Percentiles rank a stretch among this genome's conserved stretches.
Evolutionary conservation across 768 basidiomycete genomes (phyloP).

Genomic region (Naematelia encephala): DNA sequence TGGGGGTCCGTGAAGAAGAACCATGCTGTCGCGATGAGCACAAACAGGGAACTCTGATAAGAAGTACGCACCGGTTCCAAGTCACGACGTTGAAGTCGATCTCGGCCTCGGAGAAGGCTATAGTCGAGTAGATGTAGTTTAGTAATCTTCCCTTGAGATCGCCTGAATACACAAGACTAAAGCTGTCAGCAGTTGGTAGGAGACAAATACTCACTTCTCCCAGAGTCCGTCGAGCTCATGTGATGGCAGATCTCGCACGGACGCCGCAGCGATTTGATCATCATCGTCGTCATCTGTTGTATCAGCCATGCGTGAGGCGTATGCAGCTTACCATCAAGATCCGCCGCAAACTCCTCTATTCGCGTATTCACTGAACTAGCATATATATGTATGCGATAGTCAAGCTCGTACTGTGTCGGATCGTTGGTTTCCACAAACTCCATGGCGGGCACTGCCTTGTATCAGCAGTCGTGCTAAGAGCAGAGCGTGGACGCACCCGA

Average conservation of each 20-base stretch:
- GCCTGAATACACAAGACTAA: constrained; percentile 71
- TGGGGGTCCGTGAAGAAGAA: constrained; percentile 91
- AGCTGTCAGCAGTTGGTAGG: not conserved
- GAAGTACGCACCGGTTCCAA: constrained; percentile 69
- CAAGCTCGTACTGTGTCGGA: not conserved
- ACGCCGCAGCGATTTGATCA: constrained; percentile 79
- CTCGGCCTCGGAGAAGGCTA: constrained; percentile 75
- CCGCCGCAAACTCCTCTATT: constrained; percentile 61
- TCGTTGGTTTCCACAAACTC: not conserved
- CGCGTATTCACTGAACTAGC: constrained; percentile 67
- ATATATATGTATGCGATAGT: constrained; percentile 69
- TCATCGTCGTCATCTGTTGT: constrained; percentile 59
- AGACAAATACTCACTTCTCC: constrained; percentile 54
- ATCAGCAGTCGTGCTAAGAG: not conserved
- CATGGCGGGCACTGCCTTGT: constrained; percentile 1
- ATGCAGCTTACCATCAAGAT: constrained; percentile 32
- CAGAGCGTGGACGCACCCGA: constrained; percentile 43
- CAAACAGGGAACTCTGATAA: not conserved
- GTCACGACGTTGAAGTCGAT: constrained; percentile 71
- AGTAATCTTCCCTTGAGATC: constrained; percentile 81
- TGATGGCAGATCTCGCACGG: constrained; percentile 82
- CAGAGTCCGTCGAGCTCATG: constrained; percentile 83
- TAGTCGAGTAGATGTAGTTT: constrained; percentile 90
- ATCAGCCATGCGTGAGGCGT: not conserved
- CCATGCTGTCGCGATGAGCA: constrained; percentile 57